phyloP scores from a whole-genome alignment of 345 rosid species.

The Pugionium cornutum region DNA sequence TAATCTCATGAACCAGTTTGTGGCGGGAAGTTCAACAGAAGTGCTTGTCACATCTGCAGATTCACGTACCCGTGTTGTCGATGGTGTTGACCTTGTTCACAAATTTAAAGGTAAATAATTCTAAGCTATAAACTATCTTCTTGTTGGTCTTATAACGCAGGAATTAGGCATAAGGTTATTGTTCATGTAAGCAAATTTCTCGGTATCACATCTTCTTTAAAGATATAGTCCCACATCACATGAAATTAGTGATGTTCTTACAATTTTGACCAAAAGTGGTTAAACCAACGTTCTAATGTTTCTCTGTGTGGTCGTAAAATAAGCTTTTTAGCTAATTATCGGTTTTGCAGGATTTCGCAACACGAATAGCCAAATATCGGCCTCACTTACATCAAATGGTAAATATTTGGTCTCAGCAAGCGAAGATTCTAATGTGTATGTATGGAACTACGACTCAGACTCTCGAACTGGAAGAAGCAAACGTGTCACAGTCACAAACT shows the following conservation, averaged over 20 bases:
- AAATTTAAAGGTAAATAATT: conserved; percentile 74
- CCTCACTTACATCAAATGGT: conserved; percentile 71
- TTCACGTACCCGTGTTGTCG: conserved; percentile 83
- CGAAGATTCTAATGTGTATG: conserved; percentile 85
- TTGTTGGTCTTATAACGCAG: not conserved
- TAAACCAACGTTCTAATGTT: not conserved
- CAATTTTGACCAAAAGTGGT: not conserved
- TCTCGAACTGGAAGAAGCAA: conserved; percentile 80
- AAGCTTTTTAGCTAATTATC: not conserved
- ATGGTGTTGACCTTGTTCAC: conserved; percentile 80
- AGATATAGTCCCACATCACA: not conserved
- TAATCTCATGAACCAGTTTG: conserved; percentile 63
- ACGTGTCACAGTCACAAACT: conserved; percentile 64
- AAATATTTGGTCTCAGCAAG: conserved; percentile 86
- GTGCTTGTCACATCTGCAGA: conserved; percentile 96
- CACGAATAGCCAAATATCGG: conserved; percentile 86
- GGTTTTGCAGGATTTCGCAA: conserved; percentile 78
- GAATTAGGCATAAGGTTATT: not conserved
- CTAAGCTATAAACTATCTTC: not conserved
- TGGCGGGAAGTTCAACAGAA: conserved; percentile 85
- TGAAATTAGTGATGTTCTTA: not conserved
- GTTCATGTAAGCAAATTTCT: not conserved
- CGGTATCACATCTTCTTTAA: not conserved
- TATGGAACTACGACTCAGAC: conserved; percentile 87
- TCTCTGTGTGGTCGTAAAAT: conserved; percentile 4